phyloP scores from a whole-genome alignment of 2,329 filamentous ascomycete genomes.

The Fusarium pininemorale region DNA sequence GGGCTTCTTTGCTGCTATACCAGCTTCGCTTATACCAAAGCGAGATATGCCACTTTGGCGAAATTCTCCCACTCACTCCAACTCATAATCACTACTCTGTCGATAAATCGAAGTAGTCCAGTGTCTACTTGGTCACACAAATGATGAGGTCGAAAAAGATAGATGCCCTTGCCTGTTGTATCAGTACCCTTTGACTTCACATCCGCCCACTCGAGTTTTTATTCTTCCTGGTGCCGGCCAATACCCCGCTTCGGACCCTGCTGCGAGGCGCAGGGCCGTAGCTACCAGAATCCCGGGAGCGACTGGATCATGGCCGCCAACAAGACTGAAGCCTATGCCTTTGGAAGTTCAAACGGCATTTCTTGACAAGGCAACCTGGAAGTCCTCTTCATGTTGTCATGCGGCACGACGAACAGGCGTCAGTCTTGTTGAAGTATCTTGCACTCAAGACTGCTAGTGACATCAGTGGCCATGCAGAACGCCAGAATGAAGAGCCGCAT shows the following conservation, averaged over 20 bases:
- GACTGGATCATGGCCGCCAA: conserved; percentile 32
- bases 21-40: conserved; percentile 34
- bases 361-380: conserved; percentile 19
- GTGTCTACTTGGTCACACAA: conserved; percentile 27
- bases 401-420: conserved; percentile 12
- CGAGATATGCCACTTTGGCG: conserved; percentile 17
- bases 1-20: conserved; percentile 32
- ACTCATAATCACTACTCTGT: conserved; percentile 15
- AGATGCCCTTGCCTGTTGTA: conserved; percentile 6
- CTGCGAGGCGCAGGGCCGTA: conserved; percentile 35
- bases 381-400: background rate
- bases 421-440: conserved; percentile 17
- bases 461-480: background rate
- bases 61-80: conserved; percentile 12
- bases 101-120: conserved; percentile 13
- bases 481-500: background rate
- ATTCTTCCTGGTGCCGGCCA: conserved; percentile 11
- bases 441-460: background rate
- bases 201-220: conserved; percentile 15
- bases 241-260: conserved; percentile 32
- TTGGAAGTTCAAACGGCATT: conserved; percentile 23
- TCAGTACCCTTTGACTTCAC: conserved; percentile 1
- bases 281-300: conserved; percentile 35
- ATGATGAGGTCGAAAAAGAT: conserved; percentile 6
- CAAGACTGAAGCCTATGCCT: conserved; percentile 25